Conservation (phyloP, 495 filamentous ascomycete genomes). For the Lasiosphaeria hispida region DNA sequence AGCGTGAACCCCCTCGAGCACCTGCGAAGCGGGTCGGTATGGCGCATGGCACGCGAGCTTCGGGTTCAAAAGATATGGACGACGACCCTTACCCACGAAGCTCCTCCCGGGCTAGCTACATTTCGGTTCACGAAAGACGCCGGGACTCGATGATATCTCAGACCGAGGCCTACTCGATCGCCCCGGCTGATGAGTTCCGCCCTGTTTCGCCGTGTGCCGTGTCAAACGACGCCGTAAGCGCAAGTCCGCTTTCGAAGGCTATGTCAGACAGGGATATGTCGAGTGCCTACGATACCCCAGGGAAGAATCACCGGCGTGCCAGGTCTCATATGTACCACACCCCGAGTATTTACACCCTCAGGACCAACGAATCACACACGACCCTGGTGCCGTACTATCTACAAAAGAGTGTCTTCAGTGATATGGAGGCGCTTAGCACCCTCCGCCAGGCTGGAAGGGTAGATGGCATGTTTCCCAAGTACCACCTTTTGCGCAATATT, state of each 20-base stretch:
- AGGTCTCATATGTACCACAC: conserved; percentile 35
- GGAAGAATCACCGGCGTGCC: conserved; percentile 31
- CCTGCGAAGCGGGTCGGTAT: conserved; percentile 31
- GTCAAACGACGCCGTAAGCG: background rate
- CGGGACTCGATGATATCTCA: conserved; percentile 58
- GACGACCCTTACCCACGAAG: conserved; percentile 19
- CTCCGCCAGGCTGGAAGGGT: conserved; percentile 57
- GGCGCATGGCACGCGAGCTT: conserved; percentile 28
- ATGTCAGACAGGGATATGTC: conserved; percentile 12
- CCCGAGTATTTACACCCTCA: conserved; percentile 70
- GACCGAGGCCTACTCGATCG: conserved; percentile 59
- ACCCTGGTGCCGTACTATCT: conserved; percentile 59
- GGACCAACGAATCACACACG: conserved; percentile 60
- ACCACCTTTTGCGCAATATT: conserved; percentile 68
- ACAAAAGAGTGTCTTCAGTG: conserved; percentile 52
- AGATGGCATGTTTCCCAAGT: conserved; percentile 63
- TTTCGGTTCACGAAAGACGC: conserved; percentile 52
- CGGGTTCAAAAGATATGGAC: conserved; percentile 13
- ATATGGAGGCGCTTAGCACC: conserved; percentile 52
- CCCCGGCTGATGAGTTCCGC: conserved; percentile 35
- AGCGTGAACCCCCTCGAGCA: conserved; percentile 39
- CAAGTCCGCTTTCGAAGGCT: conserved; percentile 1
- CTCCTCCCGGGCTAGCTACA: conserved; percentile 46
- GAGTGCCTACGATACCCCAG: conserved; percentile 8
- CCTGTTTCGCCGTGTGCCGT: conserved; percentile 14